Base-by-base conservation (phyloP, 768 basidiomycete species). In the Cubamyces lactineus region DNA sequence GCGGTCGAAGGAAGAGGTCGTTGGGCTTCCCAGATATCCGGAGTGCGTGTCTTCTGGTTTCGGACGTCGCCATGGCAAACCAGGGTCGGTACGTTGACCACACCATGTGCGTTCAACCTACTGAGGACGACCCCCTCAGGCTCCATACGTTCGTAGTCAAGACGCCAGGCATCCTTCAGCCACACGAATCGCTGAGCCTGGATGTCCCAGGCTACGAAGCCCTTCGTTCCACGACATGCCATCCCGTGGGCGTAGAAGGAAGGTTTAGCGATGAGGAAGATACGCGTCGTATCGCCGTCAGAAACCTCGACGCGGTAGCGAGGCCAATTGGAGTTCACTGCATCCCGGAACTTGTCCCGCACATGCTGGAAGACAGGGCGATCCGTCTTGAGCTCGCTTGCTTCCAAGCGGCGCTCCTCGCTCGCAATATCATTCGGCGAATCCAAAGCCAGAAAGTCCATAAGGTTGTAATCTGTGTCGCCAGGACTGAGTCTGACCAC, bases 181-280 rank as follows among this genome's bases (percentile, higher is more conserved):
- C 45, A 46, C 17, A 21, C 38, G 48, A 38, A 47, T 38, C 48
- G 42, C 28, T 52, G 30, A 5, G 38, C 26, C 8, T 19, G 8
- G 30, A 48, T 16, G 40, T 65, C 59, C 42, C 30, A 45, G 0
- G 64, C 64, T 9, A 65, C 52, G 30, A 61, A 65, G 21, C 64
- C 54, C 13, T 42, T 54, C 1, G 63, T 64, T 2, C 46, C 58
- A 1, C 59, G 58, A 4, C 63, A 53, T 1, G 53, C 54, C 38
- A 59, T 47, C 0, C 58, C 59, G 45, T 21, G 28, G 28, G 28
- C 28, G 28, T 28, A 28, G 28, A 28, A 28, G 4, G 28, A 28
- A 28, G 28, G 28, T 28, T 28, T 28, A 7, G 4, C 28, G 4
- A 28, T 7, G 4, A 28, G 28, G 7, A 28, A 28, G 28, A 28